Evolutionary conservation across 495 filamentous ascomycete species (phyloP), one percentile per base, ranked within the genome.

Genomic region (Tricharina praecox): DNA sequence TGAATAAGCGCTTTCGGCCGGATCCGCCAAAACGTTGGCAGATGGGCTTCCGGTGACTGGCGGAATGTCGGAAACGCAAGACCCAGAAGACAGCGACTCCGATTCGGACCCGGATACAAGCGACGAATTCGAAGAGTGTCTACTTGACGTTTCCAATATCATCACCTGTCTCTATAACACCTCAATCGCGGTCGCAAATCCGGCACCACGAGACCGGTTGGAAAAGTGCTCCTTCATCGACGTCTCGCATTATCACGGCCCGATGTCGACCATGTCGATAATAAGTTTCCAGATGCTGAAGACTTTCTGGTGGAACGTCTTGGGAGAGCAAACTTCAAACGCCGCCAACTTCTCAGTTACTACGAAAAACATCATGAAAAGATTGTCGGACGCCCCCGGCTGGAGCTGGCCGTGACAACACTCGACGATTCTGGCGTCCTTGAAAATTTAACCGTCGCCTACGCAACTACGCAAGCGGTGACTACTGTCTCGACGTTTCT

Each of bases 291-390:
- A 23, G 19, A 24, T 5, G 40, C 15, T 10, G 8, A 4, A 4
- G 4, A 47, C 11, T 43, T 32, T 39, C 40, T 43, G 8, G 7
- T 7, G 25, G 42, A 54, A 32, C 53, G 64, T 16, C 57, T 67
- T 3, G 65, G 63, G 21, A 51, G 45, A 33, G 63, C 66, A 3
- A 64, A 63, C 20, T 58, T 55, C 13, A 59, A 47, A 44, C 50
- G 63, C 23, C 53, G 60, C 5, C 54, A 61, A 21, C 18, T 57
- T 1, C 25, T 55, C 1, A 50, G 35, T 8, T 55, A 57, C 41
- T 4, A 57, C 23, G 10, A 49, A n/a, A 49, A 41, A 3, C 54
- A 57, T 10, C 53, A 52, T 46, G 26, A 37, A 3, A 57, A 57
- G 38, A 11, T 57, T 33, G 18, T 23, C 0, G 28, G 19, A 8